Percentiles rank a stretch among this genome's conserved stretches.
phyloP scores from a whole-genome alignment of 805 yeast genomes.

The Schizosaccharomyces pombe region DNA sequence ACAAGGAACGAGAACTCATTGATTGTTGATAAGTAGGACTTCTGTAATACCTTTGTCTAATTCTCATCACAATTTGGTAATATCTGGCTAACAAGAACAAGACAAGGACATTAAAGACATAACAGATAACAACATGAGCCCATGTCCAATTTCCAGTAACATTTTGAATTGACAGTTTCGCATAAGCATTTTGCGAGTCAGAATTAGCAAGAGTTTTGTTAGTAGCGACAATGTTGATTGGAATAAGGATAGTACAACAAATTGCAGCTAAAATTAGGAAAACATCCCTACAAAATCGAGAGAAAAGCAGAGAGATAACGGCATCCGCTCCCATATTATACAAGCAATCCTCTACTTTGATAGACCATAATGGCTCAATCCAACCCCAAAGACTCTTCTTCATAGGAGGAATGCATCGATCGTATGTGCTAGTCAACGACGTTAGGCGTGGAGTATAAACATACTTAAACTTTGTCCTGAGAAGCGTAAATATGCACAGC shows the following conservation, averaged over 20 bases:
- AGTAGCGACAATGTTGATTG: slow-evolving; percentile 17
- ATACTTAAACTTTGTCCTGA: background rate
- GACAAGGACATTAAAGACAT: slow-evolving; percentile 13
- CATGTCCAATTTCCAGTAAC: slow-evolving; percentile 14
- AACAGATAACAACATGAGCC: slow-evolving; percentile 17
- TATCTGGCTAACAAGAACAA: slow-evolving; percentile 13
- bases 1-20: slow-evolving; percentile 15
- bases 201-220: slow-evolving; percentile 10
- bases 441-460: background rate
- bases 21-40: slow-evolving; percentile 11
- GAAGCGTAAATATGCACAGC: slow-evolving; percentile 18
- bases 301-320: slow-evolving; percentile 14
- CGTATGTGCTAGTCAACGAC: background rate
- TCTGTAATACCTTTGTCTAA: slow-evolving; percentile 12
- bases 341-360: slow-evolving; percentile 9
- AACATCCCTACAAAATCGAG: slow-evolving; percentile 15
- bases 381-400: background rate
- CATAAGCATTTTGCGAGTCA: slow-evolving; percentile 14
- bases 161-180: slow-evolving; percentile 18
- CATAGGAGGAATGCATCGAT: background rate
- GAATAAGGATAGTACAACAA: slow-evolving; percentile 16
- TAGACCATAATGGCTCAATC: background rate
- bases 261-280: slow-evolving; percentile 15
- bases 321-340: slow-evolving; percentile 18
- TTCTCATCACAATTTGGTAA: slow-evolving; percentile 12